Conservation (phyloP, 371 early-diverging fungal genomes). For the Lichtheimia ramosa region DNA sequence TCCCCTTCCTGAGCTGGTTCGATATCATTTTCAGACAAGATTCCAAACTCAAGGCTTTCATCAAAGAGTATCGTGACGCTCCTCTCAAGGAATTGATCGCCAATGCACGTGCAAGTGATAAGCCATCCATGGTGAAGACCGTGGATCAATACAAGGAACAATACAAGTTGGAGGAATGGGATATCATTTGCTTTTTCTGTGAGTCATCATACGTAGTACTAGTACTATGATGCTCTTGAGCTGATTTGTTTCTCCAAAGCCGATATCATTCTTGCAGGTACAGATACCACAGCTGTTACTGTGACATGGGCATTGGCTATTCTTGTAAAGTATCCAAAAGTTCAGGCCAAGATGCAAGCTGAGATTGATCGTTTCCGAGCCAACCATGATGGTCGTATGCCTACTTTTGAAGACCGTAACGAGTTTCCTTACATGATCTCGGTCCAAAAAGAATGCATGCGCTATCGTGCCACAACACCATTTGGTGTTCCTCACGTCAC, state of each 20-base stretch:
- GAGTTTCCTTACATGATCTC: conserved; percentile 16
- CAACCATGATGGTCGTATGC: conserved; percentile 11
- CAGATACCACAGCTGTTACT: conserved; percentile 21
- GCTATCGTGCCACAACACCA: conserved; percentile 11
- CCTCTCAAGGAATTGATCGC: background rate
- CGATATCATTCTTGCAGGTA: conserved; percentile 20
- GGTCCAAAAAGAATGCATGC: conserved; percentile 18
- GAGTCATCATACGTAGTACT: too few species aligned
- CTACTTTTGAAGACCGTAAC: conserved; percentile 15
- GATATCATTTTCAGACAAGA: background rate
- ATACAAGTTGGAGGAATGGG: conserved; percentile 13
- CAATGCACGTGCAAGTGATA: background rate
- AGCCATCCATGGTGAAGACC: conserved; percentile 14
- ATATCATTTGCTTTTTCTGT: conserved; percentile 16
- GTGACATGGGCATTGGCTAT: conserved; percentile 23
- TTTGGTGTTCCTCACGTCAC: conserved; percentile 20
- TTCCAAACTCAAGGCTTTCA: background rate
- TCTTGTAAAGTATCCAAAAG: conserved; percentile 23
- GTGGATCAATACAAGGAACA: conserved; percentile 11
- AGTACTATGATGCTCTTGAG: too few species aligned
- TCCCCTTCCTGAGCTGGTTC: conserved; percentile 8
- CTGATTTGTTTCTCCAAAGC: too few species aligned
- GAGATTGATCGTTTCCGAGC: conserved; percentile 15
- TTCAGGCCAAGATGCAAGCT: conserved; percentile 12
- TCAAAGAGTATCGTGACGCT: conserved; percentile 8